Percentiles rank a stretch among this genome's conserved stretches.
Conservation (phyloP, 108 stramenopile genomes). For the Seminavis robusta region DNA sequence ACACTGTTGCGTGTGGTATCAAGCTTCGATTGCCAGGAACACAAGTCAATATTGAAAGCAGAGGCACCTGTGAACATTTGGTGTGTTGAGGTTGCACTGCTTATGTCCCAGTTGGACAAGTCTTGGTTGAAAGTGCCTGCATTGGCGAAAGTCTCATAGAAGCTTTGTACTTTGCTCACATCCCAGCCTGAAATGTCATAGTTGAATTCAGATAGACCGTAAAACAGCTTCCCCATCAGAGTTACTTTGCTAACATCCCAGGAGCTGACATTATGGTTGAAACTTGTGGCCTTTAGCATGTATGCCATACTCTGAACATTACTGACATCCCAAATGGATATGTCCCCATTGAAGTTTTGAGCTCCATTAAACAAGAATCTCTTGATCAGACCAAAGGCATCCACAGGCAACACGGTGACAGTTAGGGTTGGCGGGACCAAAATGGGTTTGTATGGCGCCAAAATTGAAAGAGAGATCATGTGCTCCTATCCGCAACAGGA, state of each 20-base stretch:
- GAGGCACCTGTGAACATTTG: too few relatives aligned
- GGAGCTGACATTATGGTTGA: slow-evolving; percentile 22
- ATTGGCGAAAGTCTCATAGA: slow-evolving; percentile 23
- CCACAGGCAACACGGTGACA: too few relatives aligned
- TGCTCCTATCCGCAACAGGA: not conserved
- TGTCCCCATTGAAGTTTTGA: slow-evolving; percentile 23
- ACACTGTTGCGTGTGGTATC: too few relatives aligned
- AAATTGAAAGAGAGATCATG: too few relatives aligned
- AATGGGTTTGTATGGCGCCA: too few relatives aligned
- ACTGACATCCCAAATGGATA: slow-evolving; percentile 20
- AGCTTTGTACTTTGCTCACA: slow-evolving; percentile 16
- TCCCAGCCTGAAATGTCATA: slow-evolving; percentile 27
- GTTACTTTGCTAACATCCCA: slow-evolving; percentile 10
- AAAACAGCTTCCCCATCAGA: not conserved
- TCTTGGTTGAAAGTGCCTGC: slow-evolving; percentile 18
- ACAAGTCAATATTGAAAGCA: too few relatives aligned
- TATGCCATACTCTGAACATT: slow-evolving; percentile 16
- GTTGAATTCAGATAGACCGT: slow-evolving; percentile 4
- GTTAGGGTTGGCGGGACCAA: too few relatives aligned
- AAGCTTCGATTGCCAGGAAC: too few relatives aligned
- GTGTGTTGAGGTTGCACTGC: slow-evolving; percentile 1
- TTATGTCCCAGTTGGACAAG: slow-evolving; percentile 18
- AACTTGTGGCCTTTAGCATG: slow-evolving; percentile 29
- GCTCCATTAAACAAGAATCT: slow-evolving; percentile 3
- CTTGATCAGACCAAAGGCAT: too few relatives aligned